Base-by-base conservation (phyloP, 306 rosid species). In the Gillenia trifoliata region DNA sequence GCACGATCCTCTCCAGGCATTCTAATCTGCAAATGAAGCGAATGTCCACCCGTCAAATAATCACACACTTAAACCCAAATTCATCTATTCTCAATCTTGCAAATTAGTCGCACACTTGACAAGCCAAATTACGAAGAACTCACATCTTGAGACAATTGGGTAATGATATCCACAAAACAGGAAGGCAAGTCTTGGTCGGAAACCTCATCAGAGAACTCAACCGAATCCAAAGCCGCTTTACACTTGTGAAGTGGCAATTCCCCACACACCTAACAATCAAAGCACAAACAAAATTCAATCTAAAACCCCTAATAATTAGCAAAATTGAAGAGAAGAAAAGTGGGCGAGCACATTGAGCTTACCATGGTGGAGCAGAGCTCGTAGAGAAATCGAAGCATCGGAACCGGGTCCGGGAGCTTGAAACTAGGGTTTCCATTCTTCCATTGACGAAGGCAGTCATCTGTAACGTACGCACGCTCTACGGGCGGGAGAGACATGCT, bases 111-210 rank as follows among this genome's bases (percentile, higher is more conserved):
- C 29, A 67, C 55, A 26, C 36, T 7, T 33, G 25, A 68, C 50
- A 70, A 69, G n/a, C 11, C 22, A n/a, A 70, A 30, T 71, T 43
- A 38, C 26, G 22, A 60, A 80, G 55, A 76, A 80, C 97, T 87
- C 81, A 94, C 98, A 80, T 94, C 98, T 83, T 91, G 98, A 54
- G 98, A 96, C 93, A 94, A 80, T 82, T 94, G 98, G 77, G 95
- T 85, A n/a, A 91, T 87, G 57, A 90, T 84, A 80, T 94, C 98
- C 3, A 96, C 98, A 55, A 94, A 88, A 85, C 73, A 71, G 19
- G 98, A 94, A 59, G 93, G 95, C 80, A 91, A 47, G 72, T 88
- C 90, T 67, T 74, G 85, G 28, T 66, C 73, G 1, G 96, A 87
- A 33, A 79, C 81, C 80, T 82, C 84, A 4, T 83, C 92, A 13